Base-by-base conservation (phyloP, 495 filamentous ascomycete genomes). In the Xylaria telfairii region DNA sequence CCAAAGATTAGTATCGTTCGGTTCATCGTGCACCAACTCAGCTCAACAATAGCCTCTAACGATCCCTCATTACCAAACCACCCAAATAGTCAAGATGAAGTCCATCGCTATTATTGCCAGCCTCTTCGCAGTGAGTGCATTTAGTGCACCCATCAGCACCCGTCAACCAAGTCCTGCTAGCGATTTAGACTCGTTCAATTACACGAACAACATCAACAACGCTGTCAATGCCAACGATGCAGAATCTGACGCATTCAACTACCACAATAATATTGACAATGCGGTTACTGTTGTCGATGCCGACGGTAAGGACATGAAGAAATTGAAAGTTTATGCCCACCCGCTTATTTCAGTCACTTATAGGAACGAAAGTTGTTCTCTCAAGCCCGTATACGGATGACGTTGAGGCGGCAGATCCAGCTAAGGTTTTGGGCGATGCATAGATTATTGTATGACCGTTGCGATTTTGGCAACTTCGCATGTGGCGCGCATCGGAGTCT, bases 161-260 rank as follows among this genome's bases (percentile, higher is more conserved):
- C 56, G 56, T 9, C 32, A 60, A 10, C 56, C 47, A 8, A 51
- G 44, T 13, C 47, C 47, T 10, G 47, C n/a, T 10, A 56, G 53
- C 26, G 53, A 32, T 19, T n/a, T 32, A 13, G 53, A 56, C 26
- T 32, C 28, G 17, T 56, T 56, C 53, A 56, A 56, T 24, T 56
- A 56, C 53, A 28, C 24, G 13, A 56, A 56, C 28, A 56, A 56
- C 12, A 32, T 56, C 53, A 56, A 56, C 53, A 56, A 56, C 10
- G 13, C 13, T 6, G 53, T 19, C 26, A 56, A 15, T 19, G 53
- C 28, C 28, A 13, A 56, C 19, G 28, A 32, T 17, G 15, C 21
- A 56, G 53, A 56, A 1, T 56, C 53, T 2, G 53, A 56, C 26
- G 53, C 28, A 19, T 56, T 32, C 10, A 56, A 56, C 28, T 56